Conservation (phyloP, 768 basidiomycete species). For the Dendrothele bispora region DNA sequence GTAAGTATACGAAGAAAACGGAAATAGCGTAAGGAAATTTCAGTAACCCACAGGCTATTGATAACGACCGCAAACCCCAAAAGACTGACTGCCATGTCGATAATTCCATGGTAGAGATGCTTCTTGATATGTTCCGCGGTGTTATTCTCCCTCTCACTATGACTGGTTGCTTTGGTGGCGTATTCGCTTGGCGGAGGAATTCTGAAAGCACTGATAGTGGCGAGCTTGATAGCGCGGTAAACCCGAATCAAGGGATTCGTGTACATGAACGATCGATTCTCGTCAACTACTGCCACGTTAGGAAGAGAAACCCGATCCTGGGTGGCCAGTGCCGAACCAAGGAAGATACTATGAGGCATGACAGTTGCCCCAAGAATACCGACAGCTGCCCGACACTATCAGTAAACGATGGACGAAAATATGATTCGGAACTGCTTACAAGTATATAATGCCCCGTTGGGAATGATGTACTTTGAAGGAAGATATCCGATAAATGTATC, state of each 20-base stretch:
- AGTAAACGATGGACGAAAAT: background rate
- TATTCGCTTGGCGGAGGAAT: constrained; percentile 33
- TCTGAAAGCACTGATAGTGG: constrained; percentile 29
- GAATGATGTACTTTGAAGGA: constrained; percentile 65
- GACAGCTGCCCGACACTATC: constrained; percentile 55
- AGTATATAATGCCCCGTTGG: constrained; percentile 59
- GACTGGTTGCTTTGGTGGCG: constrained; percentile 35
- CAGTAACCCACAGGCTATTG: constrained; percentile 67
- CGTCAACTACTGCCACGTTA: constrained; percentile 5
- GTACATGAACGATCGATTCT: too few relatives aligned
- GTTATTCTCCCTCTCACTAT: constrained; percentile 60
- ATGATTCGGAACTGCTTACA: constrained; percentile 40
- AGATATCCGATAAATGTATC: constrained; percentile 74
- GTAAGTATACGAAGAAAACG: background rate
- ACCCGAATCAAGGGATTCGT: too few relatives aligned
- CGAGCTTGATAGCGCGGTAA: background rate
- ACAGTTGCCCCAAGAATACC: constrained; percentile 83
- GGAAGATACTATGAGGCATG: constrained; percentile 92
- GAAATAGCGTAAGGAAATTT: constrained; percentile 7
- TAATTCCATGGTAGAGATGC: constrained; percentile 64
- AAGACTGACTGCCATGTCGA: constrained; percentile 67
- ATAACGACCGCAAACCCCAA: constrained; percentile 86
- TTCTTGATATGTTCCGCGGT: constrained; percentile 52
- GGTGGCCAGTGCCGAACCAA: constrained; percentile 84
- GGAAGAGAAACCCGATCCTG: constrained; percentile 63